Evolutionary conservation across 148 eudicot species (phyloP).

Genomic region (Nepenthes mirabilis): DNA sequence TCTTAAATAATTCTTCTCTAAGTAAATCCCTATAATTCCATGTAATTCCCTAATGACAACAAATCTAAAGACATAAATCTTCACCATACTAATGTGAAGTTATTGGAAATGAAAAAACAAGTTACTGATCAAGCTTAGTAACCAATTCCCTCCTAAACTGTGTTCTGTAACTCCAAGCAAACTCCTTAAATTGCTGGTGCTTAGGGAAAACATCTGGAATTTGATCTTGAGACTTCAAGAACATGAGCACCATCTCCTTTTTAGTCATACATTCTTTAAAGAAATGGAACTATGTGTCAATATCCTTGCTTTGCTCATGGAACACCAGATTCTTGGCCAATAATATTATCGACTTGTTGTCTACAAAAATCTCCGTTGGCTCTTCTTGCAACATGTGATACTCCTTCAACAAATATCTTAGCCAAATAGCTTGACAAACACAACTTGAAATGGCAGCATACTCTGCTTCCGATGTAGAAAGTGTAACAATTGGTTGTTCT

Average conservation of each 20-base stretch:
- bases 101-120: no score
- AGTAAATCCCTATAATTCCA: no score
- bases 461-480: not conserved
- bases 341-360: not conserved
- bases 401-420: not conserved
- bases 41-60: no score
- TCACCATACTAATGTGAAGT: no score
- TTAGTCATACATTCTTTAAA: not conserved
- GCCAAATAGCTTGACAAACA: not conserved
- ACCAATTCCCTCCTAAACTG: no score
- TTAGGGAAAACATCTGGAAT: no score
- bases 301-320: not conserved
- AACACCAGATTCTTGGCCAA: conserved; percentile 5
- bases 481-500: not conserved
- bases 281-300: not conserved
- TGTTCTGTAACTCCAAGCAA: no score
- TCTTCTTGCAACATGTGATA: not conserved
- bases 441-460: not conserved
- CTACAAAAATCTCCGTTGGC: not conserved
- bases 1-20: no score
- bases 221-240: conserved; percentile 8
- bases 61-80: no score
- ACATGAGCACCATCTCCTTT: not conserved
- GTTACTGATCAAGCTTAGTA: no score
- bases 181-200: no score